These are phyloP conservation scores for Mycosphaerelloides madeirae DNA, from an alignment of 2,329 filamentous ascomycete species.

Conservation along the genomic window DNA sequence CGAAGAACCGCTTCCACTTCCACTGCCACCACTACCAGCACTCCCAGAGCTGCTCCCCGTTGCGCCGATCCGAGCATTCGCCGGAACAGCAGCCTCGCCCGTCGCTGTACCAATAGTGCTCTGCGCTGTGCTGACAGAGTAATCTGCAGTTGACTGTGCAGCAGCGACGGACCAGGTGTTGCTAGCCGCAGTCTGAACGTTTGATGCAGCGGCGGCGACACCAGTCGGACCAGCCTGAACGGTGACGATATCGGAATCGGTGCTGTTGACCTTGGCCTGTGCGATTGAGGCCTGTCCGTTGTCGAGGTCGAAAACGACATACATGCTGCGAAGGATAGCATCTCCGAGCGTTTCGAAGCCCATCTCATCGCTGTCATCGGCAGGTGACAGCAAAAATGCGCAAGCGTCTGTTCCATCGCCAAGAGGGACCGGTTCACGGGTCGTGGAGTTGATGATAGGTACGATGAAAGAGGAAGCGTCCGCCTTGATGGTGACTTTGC, in stretches of 20 bases:
- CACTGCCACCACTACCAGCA: conserved; percentile 1
- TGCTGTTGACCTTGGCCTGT: conserved; percentile 27
- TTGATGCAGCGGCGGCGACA: conserved; percentile 23
- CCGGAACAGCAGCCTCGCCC: conserved; percentile 28
- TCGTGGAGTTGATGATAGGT: conserved; percentile 25
- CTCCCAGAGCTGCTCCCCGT: neutral
- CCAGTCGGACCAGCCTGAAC: conserved; percentile 26
- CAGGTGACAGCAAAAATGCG: conserved; percentile 24
- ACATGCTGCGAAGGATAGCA: conserved; percentile 31
- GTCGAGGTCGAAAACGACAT: conserved; percentile 35
- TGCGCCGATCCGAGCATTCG: conserved; percentile 14
- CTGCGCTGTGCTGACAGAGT: conserved; percentile 18
- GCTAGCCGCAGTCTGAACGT: conserved; percentile 15
- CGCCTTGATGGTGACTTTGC: conserved; percentile 25
- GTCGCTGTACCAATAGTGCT: conserved; percentile 29
- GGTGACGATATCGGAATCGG: conserved; percentile 20
- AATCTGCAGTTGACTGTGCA: conserved; percentile 14
- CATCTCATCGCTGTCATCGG: conserved; percentile 6
- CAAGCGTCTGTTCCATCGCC: conserved; percentile 21
- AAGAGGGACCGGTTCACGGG: conserved; percentile 18
- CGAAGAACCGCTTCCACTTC: neutral
- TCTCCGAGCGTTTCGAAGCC: conserved; percentile 28
- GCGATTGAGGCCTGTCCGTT: conserved; percentile 33
- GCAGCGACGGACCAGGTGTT: conserved; percentile 22
- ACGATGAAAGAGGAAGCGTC: conserved; percentile 28